Evolutionary conservation across 176 grass and related monocot species (phyloP).

Genomic region (Oryza rufipogon): DNA sequence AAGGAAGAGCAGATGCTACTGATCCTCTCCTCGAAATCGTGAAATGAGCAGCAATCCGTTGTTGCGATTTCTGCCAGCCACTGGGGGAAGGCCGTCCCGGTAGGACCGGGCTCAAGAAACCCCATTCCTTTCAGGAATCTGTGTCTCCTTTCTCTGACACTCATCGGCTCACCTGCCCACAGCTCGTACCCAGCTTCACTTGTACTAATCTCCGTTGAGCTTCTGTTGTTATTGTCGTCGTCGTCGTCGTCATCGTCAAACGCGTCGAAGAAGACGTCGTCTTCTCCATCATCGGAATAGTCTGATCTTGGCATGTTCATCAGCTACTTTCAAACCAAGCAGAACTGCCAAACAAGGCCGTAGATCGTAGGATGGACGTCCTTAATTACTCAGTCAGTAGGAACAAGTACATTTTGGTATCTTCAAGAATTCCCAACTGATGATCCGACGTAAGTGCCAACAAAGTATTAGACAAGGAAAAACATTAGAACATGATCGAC

Average conservation of each 20-base stretch:
- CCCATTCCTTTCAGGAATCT: slow-evolving; percentile 62
- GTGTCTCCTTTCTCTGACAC: slow-evolving; percentile 60
- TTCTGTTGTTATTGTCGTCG: not conserved
- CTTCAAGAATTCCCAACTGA: not conserved
- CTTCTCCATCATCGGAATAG: slow-evolving; percentile 42
- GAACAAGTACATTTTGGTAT: not conserved
- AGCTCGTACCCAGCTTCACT: slow-evolving; percentile 45
- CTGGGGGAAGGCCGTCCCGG: slow-evolving; percentile 9
- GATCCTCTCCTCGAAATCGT: slow-evolving; percentile 43
- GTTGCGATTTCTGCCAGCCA: slow-evolving; percentile 15
- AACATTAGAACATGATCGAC: too few relatives aligned
- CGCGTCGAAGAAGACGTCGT: slow-evolving; percentile 59
- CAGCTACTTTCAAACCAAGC: not conserved
- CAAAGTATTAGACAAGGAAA: too few relatives aligned
- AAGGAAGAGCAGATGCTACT: slow-evolving; percentile 21
- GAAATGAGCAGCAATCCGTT: slow-evolving; percentile 1
- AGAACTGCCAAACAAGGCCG: not conserved
- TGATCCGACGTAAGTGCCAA: too few relatives aligned
- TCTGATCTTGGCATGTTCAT: slow-evolving; percentile 47
- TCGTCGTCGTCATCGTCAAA: slow-evolving; percentile 20
- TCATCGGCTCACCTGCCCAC: slow-evolving; percentile 50
- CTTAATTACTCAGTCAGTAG: not conserved
- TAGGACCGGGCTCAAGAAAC: slow-evolving; percentile 43
- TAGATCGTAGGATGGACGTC: not conserved
- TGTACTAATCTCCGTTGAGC: not conserved